A percentile compares a stretch with the other conserved stretches of the same genome.
Conservation (phyloP, 768 basidiomycete species). For the Mycena amicta region DNA sequence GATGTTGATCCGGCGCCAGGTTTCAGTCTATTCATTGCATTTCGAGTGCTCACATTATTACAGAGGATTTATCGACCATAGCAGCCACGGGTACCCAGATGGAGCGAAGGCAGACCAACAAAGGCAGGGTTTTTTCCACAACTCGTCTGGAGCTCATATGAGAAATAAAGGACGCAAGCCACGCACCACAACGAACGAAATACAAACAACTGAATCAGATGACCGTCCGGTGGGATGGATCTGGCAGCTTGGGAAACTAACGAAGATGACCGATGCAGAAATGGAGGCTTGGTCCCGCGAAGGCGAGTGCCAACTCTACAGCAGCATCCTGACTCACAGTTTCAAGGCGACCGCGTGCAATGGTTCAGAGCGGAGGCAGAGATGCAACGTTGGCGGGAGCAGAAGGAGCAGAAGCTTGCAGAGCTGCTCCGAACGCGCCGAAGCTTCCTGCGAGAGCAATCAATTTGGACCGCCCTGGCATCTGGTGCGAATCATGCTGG, state of each 20-base stretch:
- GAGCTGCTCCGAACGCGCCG: neutral
- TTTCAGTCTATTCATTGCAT: neutral
- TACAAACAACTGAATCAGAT: neutral
- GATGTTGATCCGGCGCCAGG: neutral
- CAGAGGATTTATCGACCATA: neutral
- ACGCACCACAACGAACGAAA: neutral
- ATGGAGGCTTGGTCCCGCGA: neutral
- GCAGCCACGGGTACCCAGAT: neutral
- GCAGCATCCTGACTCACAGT: neutral
- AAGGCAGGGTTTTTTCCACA: neutral
- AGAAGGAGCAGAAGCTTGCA: neutral
- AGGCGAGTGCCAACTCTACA: neutral
- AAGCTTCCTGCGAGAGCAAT: neutral
- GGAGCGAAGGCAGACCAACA: neutral
- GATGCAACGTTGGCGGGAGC: slow-evolving; percentile 3
- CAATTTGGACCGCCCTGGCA: too few relatives aligned
- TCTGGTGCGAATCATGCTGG: too few relatives aligned
- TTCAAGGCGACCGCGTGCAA: slow-evolving; percentile 1
- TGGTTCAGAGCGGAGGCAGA: slow-evolving; percentile 1
- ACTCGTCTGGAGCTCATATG: neutral
- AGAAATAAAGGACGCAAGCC: neutral
- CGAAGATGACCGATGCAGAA: neutral
- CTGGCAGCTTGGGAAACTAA: neutral
- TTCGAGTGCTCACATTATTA: neutral
- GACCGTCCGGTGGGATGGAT: neutral